Conservation (phyloP, 306 rosid species). For the Abrus pulchellus region DNA sequence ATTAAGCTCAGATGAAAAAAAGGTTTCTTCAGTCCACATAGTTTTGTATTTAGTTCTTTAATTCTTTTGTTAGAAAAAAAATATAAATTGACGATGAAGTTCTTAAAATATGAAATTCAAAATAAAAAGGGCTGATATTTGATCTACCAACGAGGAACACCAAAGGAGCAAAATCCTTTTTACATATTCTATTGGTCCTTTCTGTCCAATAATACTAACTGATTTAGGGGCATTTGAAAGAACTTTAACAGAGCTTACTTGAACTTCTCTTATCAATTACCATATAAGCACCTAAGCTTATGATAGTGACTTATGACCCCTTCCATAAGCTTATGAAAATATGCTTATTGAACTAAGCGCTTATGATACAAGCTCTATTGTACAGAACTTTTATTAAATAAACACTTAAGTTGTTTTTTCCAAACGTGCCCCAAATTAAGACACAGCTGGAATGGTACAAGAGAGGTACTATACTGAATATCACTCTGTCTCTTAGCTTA, state of each 20-base stretch:
- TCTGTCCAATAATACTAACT: slow-evolving; percentile 9
- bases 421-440: neutral
- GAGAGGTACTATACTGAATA: neutral
- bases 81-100: neutral
- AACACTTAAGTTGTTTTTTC: neutral
- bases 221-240: neutral
- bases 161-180: neutral
- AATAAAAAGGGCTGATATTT: slow-evolving; percentile 1
- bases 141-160: neutral
- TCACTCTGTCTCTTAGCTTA: neutral
- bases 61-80: slow-evolving; percentile 1
- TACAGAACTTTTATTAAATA: neutral
- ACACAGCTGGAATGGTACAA: slow-evolving; percentile 6
- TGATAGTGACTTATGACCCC: neutral
- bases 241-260: neutral
- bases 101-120: neutral
- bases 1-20: neutral
- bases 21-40: slow-evolving; percentile 2
- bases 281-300: neutral
- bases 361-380: neutral
- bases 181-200: neutral
- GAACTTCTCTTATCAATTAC: neutral
- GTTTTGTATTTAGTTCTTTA: neutral
- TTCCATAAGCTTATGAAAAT: neutral
- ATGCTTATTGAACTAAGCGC: neutral